These are phyloP conservation scores for Cutaneotrichosporon cutaneum DNA, from an alignment of 1,284 basidiomycete species.

Conservation along the genomic window DNA sequence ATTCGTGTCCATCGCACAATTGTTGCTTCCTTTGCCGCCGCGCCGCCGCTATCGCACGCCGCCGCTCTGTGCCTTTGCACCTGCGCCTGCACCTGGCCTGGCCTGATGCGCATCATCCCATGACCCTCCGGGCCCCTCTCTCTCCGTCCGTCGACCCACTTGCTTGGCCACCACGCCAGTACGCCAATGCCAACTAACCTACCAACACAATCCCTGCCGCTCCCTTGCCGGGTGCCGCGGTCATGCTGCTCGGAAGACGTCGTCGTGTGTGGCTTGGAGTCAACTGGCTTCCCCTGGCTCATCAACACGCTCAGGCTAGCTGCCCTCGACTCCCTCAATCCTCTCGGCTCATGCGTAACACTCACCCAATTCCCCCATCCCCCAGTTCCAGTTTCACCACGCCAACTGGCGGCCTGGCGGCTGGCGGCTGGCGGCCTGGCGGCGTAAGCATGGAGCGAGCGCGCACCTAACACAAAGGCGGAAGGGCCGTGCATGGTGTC, in stretches of 20 bases:
- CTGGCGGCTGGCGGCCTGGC: too few species aligned
- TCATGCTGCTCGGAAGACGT: background rate
- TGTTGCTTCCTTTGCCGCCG: constrained; percentile 4
- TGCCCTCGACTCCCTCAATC: background rate
- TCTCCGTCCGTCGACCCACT: too few species aligned
- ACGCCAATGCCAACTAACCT: background rate
- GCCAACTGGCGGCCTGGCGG: too few species aligned
- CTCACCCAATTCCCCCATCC: background rate
- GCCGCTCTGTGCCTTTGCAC: background rate
- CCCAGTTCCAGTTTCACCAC: background rate
- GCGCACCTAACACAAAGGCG: background rate
- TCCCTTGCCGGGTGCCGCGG: background rate
- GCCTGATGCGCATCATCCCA: background rate
- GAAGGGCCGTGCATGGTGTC: constrained; percentile 7
- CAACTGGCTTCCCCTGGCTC: background rate
- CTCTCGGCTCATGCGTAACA: background rate
- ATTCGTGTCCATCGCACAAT: background rate
- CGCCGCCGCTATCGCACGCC: background rate
- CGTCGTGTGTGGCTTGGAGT: constrained; percentile 1
- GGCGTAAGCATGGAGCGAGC: background rate
- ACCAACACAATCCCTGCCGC: background rate
- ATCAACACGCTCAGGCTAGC: background rate
- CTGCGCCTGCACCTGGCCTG: background rate
- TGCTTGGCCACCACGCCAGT: too few species aligned
- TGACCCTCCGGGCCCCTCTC: too few species aligned